phyloP scores from a whole-genome alignment of 2,329 filamentous ascomycete species.

The Endoconidiophora laricicola region DNA sequence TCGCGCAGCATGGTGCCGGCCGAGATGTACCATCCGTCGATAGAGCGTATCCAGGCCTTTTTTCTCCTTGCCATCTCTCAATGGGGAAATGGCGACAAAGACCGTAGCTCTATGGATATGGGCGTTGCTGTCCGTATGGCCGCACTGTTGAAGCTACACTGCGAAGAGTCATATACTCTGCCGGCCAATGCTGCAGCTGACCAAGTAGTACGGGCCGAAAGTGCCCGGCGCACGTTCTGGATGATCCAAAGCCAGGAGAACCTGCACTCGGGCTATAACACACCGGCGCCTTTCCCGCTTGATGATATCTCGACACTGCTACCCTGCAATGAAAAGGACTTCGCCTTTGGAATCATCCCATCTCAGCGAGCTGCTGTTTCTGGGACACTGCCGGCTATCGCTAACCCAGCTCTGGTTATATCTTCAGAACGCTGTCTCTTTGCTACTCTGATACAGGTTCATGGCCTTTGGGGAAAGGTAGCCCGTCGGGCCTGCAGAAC shows the following conservation, averaged over 20 bases:
- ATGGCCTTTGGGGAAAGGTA: constrained; percentile 23
- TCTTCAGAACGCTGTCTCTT: constrained; percentile 20
- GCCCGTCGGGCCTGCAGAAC: constrained; percentile 18
- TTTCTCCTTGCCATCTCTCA: constrained; percentile 21
- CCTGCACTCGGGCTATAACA: constrained; percentile 21
- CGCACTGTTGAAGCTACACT: constrained; percentile 21
- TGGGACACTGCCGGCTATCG: constrained; percentile 19
- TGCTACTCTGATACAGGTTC: constrained; percentile 22
- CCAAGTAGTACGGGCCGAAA: constrained; percentile 20
- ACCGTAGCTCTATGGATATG: constrained; percentile 22
- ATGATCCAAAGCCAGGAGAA: constrained; percentile 23
- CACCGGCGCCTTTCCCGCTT: constrained; percentile 20
- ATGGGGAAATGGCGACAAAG: constrained; percentile 21
- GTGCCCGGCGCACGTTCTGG: constrained; percentile 23
- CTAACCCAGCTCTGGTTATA: constrained; percentile 16
- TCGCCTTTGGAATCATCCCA: constrained; percentile 21
- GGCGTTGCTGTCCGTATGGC: constrained; percentile 23
- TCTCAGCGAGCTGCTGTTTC: constrained; percentile 19
- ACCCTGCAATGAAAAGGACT: constrained; percentile 23
- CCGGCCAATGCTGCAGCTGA: constrained; percentile 16
- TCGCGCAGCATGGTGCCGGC: constrained; percentile 16
- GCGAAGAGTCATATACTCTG: constrained; percentile 22
- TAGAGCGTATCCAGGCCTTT: constrained; percentile 20
- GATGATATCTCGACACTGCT: constrained; percentile 22
- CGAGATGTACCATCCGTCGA: constrained; percentile 19